Evolutionary conservation across 164 flowering plant genomes (phyloP), one percentile per base, ranked within the genome.

Genomic region (Buxus sempervirens): DNA sequence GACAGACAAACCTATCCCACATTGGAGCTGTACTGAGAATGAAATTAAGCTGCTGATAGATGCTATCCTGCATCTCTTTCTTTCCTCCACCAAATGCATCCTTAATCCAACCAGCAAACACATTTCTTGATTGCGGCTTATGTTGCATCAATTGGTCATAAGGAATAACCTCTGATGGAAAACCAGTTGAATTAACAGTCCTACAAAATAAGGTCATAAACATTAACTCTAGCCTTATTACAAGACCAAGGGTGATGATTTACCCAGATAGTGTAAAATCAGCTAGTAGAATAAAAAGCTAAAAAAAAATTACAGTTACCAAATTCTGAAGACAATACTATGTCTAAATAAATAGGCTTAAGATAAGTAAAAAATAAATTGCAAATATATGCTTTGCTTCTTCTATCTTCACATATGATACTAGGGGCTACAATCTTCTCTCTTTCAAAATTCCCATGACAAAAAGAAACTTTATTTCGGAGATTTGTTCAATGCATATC

Each of bases 31-130:
- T 86, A 72, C 82, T 57, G 27, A 94, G 90, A 69, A 79, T 65
- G 68, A 83, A 85, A 71, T 83, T 75, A 70, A 95, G 88, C 77
- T 84, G 72, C 71, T 89, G 84, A 64, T 70, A 71, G 8, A 82
- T 76, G 19, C 86, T 86, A 64, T 90, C 95, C 73, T 84, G 87
- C 83, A 78, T 80, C 69, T 95, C 95, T 60, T 83, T 83, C 84
- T 91, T 88, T 57, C 86, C 94, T 68, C 80, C 80, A 36, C 72
- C 73, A 73, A 90, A 79, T 32, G 91, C 88, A 60, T 88, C 95
- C 79, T 86, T 91, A 49, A 95, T 79, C 97, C 93, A 92, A 77
- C 85, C 86, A 80, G 97, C 81, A 71, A 91, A 74, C 72, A 75
- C 62, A 64, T 68, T 71, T 76, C 72, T 88, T 51, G 77, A 54